Evolutionary conservation across 1,284 basidiomycete genomes (phyloP).

Genomic region (Cerrena zonata): DNA sequence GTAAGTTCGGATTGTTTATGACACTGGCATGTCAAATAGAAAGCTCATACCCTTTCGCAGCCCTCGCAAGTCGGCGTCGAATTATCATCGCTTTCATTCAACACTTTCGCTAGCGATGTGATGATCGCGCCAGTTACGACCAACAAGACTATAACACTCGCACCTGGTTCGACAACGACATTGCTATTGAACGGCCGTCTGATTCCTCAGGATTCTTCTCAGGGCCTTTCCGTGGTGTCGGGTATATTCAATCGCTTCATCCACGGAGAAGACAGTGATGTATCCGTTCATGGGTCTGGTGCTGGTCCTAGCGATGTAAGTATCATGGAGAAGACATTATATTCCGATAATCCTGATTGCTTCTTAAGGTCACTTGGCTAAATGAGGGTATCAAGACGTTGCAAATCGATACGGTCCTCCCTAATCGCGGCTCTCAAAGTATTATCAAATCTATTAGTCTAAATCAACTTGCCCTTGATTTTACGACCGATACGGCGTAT

Average conservation of each 20-base stretch:
- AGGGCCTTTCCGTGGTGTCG: slow-evolving; percentile 59
- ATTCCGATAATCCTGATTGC: not conserved
- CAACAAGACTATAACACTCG: slow-evolving; percentile 45
- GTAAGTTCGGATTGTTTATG: slow-evolving; percentile 33
- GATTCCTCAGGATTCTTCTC: slow-evolving; percentile 50
- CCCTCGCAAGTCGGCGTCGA: slow-evolving; percentile 76
- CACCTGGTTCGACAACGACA: slow-evolving; percentile 48
- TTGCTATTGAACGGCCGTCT: slow-evolving; percentile 62
- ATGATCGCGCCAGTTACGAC: slow-evolving; percentile 60
- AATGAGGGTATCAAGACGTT: slow-evolving; percentile 71
- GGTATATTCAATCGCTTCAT: slow-evolving; percentile 71
- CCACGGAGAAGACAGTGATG: slow-evolving; percentile 58
- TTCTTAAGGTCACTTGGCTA: slow-evolving; percentile 50
- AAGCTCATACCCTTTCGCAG: slow-evolving; percentile 26
- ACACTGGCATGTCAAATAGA: too few relatives aligned
- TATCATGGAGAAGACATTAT: not conserved
- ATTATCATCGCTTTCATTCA: slow-evolving; percentile 59
- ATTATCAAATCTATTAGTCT: slow-evolving; percentile 66
- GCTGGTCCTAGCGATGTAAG: slow-evolving; percentile 53
- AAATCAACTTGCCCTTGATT: slow-evolving; percentile 59
- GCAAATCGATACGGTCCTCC: slow-evolving; percentile 56
- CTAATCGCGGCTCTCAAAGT: slow-evolving; percentile 56
- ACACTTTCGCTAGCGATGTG: slow-evolving; percentile 48
- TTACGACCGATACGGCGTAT: slow-evolving; percentile 53
- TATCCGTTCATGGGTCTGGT: slow-evolving; percentile 58